Evolutionary conservation across 2,329 filamentous ascomycete species (phyloP).

Genomic region (Xylaria sp.): DNA sequence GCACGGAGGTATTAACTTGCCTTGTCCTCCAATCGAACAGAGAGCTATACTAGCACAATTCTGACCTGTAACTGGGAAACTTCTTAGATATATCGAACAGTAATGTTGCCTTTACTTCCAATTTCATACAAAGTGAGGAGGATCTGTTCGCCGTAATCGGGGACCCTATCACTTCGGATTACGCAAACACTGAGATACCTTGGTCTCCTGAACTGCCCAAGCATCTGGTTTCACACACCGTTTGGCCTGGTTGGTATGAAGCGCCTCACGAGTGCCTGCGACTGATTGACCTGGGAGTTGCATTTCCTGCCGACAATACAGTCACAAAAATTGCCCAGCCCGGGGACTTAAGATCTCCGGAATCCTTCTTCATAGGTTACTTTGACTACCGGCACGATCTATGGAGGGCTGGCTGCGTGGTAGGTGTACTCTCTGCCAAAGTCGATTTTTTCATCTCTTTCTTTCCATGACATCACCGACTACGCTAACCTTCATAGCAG

Average conservation of each 20-base stretch:
- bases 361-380: slow-evolving; percentile 10
- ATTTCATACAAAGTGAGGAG: not conserved
- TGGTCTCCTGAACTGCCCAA: slow-evolving; percentile 11
- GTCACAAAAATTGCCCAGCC: slow-evolving; percentile 3
- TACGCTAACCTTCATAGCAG: not conserved
- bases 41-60: not conserved
- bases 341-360: slow-evolving; percentile 2
- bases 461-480: not conserved
- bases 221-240: not conserved
- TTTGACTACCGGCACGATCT: slow-evolving; percentile 14
- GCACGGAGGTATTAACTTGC: not conserved
- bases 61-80: not conserved
- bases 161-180: not conserved
- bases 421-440: not conserved
- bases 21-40: not conserved
- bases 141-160: not conserved
- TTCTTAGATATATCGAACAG: not conserved
- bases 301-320: slow-evolving; percentile 1
- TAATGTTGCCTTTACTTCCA: slow-evolving; percentile 6
- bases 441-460: not conserved
- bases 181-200: not conserved
- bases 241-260: slow-evolving; percentile 13
- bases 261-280: not conserved
- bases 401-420: slow-evolving; percentile 10
- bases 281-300: not conserved